Percentiles rank a stretch among this genome's conserved stretches.
phyloP scores from a whole-genome alignment of 129 eudicot genomes.

The Gnaphalium uliginosum region DNA sequence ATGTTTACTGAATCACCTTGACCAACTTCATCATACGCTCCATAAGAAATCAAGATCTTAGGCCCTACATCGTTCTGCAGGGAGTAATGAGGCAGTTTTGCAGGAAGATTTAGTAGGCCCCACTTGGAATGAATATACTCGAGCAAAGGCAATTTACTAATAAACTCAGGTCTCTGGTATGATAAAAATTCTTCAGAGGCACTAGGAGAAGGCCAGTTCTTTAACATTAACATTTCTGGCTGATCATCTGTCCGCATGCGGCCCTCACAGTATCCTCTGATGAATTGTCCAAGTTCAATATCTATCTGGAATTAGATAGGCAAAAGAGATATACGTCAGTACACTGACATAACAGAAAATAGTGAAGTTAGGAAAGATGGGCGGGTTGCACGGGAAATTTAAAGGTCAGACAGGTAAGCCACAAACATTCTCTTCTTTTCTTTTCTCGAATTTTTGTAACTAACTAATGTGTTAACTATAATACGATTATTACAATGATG shows the following conservation, averaged over 20 bases:
- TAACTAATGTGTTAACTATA: background rate
- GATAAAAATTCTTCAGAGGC: slow-evolving; percentile 86
- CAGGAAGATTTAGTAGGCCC: slow-evolving; percentile 99
- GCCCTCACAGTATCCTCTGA: slow-evolving; percentile 91
- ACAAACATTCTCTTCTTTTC: background rate
- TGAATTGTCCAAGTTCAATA: slow-evolving; percentile 79
- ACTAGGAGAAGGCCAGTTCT: slow-evolving; percentile 98
- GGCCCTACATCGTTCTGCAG: slow-evolving; percentile 95
- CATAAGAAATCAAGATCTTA: slow-evolving; percentile 81
- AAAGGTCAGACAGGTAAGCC: background rate
- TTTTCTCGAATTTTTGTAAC: background rate
- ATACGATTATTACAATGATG: background rate
- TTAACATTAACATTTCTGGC: slow-evolving; percentile 71
- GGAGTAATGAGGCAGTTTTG: slow-evolving; percentile 90
- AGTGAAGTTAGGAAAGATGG: background rate
- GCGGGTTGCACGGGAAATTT: background rate
- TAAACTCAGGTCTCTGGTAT: slow-evolving; percentile 94
- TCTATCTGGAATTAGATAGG: slow-evolving; percentile 55
- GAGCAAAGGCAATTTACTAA: slow-evolving; percentile 78
- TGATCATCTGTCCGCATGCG: slow-evolving; percentile 56
- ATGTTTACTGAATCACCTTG: slow-evolving; percentile 66
- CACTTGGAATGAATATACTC: slow-evolving; percentile 97
- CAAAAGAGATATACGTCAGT: slow-evolving; percentile 16
- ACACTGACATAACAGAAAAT: slow-evolving; percentile 2
- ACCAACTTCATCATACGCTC: slow-evolving; percentile 63